Conservation (phyloP, 306 rosid genomes). For the Pyrus pyrifolia region DNA sequence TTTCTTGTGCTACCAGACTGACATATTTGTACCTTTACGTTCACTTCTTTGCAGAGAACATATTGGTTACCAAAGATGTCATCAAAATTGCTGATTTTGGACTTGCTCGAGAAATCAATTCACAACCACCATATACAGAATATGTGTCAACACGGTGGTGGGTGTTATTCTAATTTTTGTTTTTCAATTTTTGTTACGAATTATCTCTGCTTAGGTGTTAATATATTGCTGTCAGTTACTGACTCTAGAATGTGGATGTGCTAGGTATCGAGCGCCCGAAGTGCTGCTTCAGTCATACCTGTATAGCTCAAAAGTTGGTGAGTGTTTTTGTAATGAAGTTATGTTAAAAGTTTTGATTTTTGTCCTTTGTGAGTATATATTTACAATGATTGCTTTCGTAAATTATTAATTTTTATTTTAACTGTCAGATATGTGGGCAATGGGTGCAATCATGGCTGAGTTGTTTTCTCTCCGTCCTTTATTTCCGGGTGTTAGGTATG, state of each 20-base stretch:
- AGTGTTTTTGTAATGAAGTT: constrained; percentile 23
- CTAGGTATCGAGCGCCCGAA: constrained; percentile 99
- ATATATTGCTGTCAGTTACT: background rate
- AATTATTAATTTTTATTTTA: background rate
- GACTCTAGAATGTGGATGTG: constrained; percentile 9
- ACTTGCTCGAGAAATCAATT: constrained; percentile 80
- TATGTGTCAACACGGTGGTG: constrained; percentile 97
- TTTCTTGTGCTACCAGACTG: background rate
- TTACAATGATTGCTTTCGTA: background rate
- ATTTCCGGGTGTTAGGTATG: constrained; percentile 84
- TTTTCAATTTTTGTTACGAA: background rate
- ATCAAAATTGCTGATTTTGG: constrained; percentile 98
- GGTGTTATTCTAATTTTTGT: constrained; percentile 7
- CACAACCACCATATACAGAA: constrained; percentile 90
- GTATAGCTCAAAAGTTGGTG: constrained; percentile 87
- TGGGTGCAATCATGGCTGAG: constrained; percentile 99
- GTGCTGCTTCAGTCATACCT: constrained; percentile 89
- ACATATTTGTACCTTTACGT: background rate
- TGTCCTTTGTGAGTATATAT: background rate
- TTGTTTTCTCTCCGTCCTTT: constrained; percentile 87
- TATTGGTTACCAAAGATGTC: constrained; percentile 67
- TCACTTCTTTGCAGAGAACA: constrained; percentile 56
- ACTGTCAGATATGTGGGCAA: constrained; percentile 91
- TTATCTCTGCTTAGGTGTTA: background rate
- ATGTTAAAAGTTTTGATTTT: background rate